Percentiles rank a stretch among this genome's conserved stretches.
These are phyloP conservation scores for Microcyclosporella mali DNA, from an alignment of 2,329 filamentous ascomycete genomes.

Conservation along the genomic window DNA sequence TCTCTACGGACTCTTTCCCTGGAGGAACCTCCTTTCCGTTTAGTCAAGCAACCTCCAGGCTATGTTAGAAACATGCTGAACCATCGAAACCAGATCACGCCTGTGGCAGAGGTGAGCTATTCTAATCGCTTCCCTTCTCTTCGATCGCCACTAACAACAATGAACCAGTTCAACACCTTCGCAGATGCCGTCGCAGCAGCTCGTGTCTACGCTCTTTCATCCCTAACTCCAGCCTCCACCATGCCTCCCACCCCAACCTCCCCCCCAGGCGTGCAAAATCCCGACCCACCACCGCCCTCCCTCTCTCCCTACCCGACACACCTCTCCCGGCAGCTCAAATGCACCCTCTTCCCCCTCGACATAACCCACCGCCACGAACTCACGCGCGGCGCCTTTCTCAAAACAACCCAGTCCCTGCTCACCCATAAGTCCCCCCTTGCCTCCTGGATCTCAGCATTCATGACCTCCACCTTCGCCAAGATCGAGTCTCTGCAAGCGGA, in stretches of 20 bases:
- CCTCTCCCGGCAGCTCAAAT: constrained; percentile 37
- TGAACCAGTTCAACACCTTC: constrained; percentile 73
- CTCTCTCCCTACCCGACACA: constrained; percentile 37
- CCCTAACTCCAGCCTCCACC: constrained; percentile 61
- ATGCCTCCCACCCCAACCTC: constrained; percentile 68
- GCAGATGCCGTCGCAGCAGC: constrained; percentile 59
- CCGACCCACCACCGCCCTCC: constrained; percentile 27
- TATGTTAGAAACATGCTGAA: constrained; percentile 26
- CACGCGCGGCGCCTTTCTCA: constrained; percentile 35
- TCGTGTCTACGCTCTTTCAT: constrained; percentile 45
- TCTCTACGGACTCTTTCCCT: constrained; percentile 8
- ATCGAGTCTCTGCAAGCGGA: constrained; percentile 36
- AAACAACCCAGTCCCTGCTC: constrained; percentile 25
- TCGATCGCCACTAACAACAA: too few relatives aligned
- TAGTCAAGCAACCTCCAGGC: constrained; percentile 36
- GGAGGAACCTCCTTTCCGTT: constrained; percentile 31
- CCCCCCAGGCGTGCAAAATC: constrained; percentile 24
- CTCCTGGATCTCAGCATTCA: constrained; percentile 41
- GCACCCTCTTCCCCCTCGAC: constrained; percentile 46
- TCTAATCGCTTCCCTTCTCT: too few relatives aligned
- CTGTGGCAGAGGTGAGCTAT: constrained; percentile 58
- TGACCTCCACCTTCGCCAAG: constrained; percentile 42
- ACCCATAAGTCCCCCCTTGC: constrained; percentile 37
- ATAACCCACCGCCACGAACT: constrained; percentile 42
- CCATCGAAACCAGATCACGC: constrained; percentile 51